A percentile compares a stretch with the other conserved stretches of the same genome.
phyloP scores from a whole-genome alignment of 106 monocot genomes.

The Acorus calamus region DNA sequence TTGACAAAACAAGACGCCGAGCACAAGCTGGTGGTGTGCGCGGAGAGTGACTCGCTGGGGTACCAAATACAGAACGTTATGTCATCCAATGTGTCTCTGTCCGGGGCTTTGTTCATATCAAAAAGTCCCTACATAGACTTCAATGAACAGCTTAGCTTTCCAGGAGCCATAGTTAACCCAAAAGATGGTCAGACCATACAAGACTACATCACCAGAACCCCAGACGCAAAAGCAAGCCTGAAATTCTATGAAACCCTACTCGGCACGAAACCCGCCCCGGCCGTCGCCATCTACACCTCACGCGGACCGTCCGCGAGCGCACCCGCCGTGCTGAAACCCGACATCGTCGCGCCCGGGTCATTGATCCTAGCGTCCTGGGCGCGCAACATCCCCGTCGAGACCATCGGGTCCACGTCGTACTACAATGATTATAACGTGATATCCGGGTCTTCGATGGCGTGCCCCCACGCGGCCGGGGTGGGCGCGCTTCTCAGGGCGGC shows the following conservation, averaged over 20 bases:
- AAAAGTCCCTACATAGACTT: too few species aligned
- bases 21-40: too few species aligned
- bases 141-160: too few species aligned
- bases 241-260: slow-evolving; percentile 34
- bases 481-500: slow-evolving; percentile 39
- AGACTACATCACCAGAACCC: slow-evolving; percentile 8
- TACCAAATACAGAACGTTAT: too few species aligned
- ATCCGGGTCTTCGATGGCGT: slow-evolving; percentile 65
- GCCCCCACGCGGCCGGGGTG: slow-evolving; percentile 57
- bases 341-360: slow-evolving; percentile 48
- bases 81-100: too few species aligned
- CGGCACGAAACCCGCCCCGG: slow-evolving; percentile 37
- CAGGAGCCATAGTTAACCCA: background rate
- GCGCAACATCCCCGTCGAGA: background rate
- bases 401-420: slow-evolving; percentile 2
- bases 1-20: too few species aligned
- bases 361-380: slow-evolving; percentile 44
- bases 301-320: slow-evolving; percentile 45
- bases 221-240: slow-evolving; percentile 22
- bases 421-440: slow-evolving; percentile 15
- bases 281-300: slow-evolving; percentile 39
- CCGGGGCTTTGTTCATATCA: too few species aligned
- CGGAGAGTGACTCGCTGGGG: too few species aligned
- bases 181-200: slow-evolving; percentile 3
- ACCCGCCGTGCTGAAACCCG: slow-evolving; percentile 57